Base-by-base conservation (phyloP, 768 basidiomycete genomes). In the Epithele typhae region DNA sequence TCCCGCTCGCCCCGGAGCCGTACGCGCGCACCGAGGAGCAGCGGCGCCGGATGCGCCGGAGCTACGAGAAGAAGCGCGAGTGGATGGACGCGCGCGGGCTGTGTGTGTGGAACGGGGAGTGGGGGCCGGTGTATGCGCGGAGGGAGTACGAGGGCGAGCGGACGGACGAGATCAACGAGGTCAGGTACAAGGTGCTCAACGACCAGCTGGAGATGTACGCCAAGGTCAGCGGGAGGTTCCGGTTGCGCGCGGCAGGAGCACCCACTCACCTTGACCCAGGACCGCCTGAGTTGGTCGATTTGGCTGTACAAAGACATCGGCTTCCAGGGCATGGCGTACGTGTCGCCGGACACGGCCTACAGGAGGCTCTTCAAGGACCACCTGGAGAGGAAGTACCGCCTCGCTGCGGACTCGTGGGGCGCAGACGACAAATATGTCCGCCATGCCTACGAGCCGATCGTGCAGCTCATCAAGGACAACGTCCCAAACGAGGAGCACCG, bases 221-320 rank as follows among this genome's bases (percentile, higher is more conserved):
- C 56, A 59, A 81, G 66, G 81, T 79, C 30, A 43, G 64, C 42
- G 4, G 45, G 43, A 24, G n/a, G 14, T 5, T 33, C 41, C 30
- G 15, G 2, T 15, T 43, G 12, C 38, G n/a, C 18, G 17, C n/a
- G 18, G 22, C 1, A 5, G n/a, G n/a, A n/a, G n/a, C n/a, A n/a
- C 17, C 10, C 40, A 19, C 18, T 27, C 7, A n/a, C 37, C 30
- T 18, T 4, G 9, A 11, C n/a, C 5, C 45, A 82, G 79, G 81
- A 79, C 55, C 77, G 76, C 22, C 63, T 84, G 45, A 81, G 78
- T 60, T 90, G 87, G 87, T 82, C 83, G 0, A 92, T 91, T 68
- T 92, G 90, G 90, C 67, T 89, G 17, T 92, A 87, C 76, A 92
- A 86, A 57, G 84, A 87, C 56, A 84, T 87, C 55, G 86, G 86